Base-by-base conservation (phyloP, 495 filamentous ascomycete species). In the Beverwykella pulmonaria region DNA sequence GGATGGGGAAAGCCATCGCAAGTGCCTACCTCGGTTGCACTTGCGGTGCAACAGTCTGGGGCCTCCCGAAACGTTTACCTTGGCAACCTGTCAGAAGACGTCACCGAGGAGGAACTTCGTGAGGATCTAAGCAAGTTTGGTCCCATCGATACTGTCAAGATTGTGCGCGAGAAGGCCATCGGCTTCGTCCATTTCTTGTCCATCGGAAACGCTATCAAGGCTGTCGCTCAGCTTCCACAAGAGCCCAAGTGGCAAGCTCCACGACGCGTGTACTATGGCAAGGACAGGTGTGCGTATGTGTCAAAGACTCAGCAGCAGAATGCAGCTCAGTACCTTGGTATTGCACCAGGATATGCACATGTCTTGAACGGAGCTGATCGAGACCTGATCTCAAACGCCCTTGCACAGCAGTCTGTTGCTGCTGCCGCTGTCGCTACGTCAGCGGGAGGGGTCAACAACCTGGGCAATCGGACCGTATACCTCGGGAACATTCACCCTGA, bases 281-380 rank as follows among this genome's bases (percentile, higher is more conserved):
- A 98, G 80, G 94, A 98, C 76, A 86, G 94, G 48, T 98, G 94
- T 74, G 94, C 94, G 20, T 98, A 98, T 74, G 93, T 98, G 39
- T 98, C 94, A 47, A 98, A 98, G 84, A 98, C 94, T 0, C 94
- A 98, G 79, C 94, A 98, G 79, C 94, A 98, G 81, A 98, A 98
- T 73, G 94, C 94, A 17, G 94, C 94, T 27, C 94, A 98, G 79
- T 98, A 97, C 75, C 84, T 98, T 10, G 95, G 94, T 53, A 98
- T 98, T 71, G 91, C 94, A 12, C 94, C 94, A n/a, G 93, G 93
- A 27, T 97, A 97, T 76, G 92, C 94, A 1, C 92, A 97, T 75
- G 91, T 97, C 71, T 84, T 98, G 60, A 98, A 96, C 74, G 91
- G 90, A 26, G 93, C 94, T 39, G 94, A 98, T 75, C 90, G 93